Evolutionary conservation across 2,329 filamentous ascomycete species (phyloP), one percentile per base, ranked within the genome.

Genomic region (Diplodia corticola): DNA sequence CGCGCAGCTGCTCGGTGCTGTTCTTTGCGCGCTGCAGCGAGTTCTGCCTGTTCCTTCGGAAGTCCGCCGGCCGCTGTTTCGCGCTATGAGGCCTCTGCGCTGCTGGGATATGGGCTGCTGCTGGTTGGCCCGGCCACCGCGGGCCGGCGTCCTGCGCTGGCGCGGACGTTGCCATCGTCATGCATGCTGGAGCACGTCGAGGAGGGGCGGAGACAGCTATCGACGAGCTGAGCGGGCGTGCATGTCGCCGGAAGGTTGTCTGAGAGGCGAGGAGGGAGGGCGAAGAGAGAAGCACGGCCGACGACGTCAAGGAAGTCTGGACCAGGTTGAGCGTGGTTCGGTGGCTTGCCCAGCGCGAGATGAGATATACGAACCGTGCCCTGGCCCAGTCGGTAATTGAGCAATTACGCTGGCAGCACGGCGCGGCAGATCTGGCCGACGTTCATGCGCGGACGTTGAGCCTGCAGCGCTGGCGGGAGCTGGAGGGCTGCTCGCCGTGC

Each of bases 1-100:
- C 35, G 37, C 71, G 74, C 65, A 78, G 70, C 68, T 77, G 73
- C 68, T 78, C 76, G 54, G 70, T 72, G 65, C 73, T 77, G 71
- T 78, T 74, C 68, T 79, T 78, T 2, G 75, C 67, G 68, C 73
- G 73, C 67, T 74, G 75, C 65, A 64, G 67, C 24, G 60, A 63
- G 37, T 67, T 63, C 57, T 63, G 65, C 49, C 50, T 55, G 55
- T 63, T 55, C 59, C 50, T 67, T 50, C 49, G 55, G 57, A 50
- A 24, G 48, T 66, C 64, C 54, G 50, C 26, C 66, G 64, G 73
- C 71, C 54, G 75, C 72, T 30, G 70, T 69, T 74, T 74, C 64
- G 71, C 69, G 35, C 67, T 69, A 64, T 71, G 68, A 22, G 70
- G 71, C 67, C 72, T 70, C 69, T 69, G 66, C 63, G 75, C 68